These are phyloP conservation scores for Favolaschia claudopus DNA, from an alignment of 768 basidiomycete genomes.

Conservation along the genomic window DNA sequence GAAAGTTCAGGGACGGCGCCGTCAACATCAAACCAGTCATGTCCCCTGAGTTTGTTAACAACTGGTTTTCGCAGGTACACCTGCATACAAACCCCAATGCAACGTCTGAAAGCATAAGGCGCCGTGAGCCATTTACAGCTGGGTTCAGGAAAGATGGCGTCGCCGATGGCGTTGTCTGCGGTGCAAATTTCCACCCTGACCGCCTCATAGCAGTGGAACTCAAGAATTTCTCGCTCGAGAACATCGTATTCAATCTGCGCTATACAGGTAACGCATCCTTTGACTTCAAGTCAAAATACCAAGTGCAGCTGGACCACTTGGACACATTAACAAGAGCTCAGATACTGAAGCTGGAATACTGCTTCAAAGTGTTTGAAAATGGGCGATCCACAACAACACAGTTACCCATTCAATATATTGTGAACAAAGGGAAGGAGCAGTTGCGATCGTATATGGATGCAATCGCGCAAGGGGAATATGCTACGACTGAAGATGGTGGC, in stretches of 20 bases:
- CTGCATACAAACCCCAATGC: too few species aligned
- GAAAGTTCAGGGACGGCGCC: too few species aligned
- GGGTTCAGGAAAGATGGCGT: not conserved
- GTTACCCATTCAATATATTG: not conserved
- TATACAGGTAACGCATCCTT: not conserved
- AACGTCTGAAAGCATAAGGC: too few species aligned
- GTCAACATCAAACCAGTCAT: too few species aligned
- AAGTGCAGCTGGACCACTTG: not conserved
- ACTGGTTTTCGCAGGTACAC: too few species aligned
- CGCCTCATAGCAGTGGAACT: conserved; percentile 1
- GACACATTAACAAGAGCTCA: not conserved
- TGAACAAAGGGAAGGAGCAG: not conserved
- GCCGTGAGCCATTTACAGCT: too few species aligned
- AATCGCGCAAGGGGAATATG: not conserved
- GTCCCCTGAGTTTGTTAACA: too few species aligned
- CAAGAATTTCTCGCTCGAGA: not conserved
- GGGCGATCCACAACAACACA: not conserved
- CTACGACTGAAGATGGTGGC: not conserved
- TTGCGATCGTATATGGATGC: not conserved
- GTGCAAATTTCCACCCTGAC: not conserved
- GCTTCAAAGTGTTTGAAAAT: not conserved
- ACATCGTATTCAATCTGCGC: not conserved
- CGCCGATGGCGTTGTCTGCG: not conserved
- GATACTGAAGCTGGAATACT: not conserved
- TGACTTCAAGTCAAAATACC: not conserved